Base-by-base conservation (phyloP, 1,284 basidiomycete genomes). In the Cutaneotrichosporon cutaneum region DNA sequence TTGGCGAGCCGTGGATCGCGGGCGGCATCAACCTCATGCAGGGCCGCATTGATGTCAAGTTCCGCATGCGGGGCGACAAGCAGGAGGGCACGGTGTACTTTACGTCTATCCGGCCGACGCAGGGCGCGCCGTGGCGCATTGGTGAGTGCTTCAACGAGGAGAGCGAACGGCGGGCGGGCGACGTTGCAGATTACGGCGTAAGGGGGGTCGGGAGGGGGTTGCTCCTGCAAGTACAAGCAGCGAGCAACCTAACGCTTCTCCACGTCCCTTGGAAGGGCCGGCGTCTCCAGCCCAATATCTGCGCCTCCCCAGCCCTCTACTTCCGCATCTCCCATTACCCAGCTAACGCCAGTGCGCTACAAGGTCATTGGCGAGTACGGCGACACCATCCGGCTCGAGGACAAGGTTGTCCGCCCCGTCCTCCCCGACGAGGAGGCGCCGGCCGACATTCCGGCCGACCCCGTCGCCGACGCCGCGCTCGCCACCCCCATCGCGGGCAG, bases 11-110 rank as follows among this genome's bases (percentile, higher is more conserved):
- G n/a, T 80, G 74, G 73, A 78, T 79, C 48, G 74, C 74, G 24
- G 79, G 79, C n/a, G 71, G 66, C 32, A 72, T 78, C 65, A 80
- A 79, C 68, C 65, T 76, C 47, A 76, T 79, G 72, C 78, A 80
- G 70, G 79, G 79, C 56, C 71, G 75, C 30, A 77, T 80, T 45
- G 79, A 80, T 59, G 65, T 80, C 27, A 77, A 74, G 61, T 79
- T 79, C 70, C 67, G 76, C 44, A 69, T 80, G 56, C 64, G 65
- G 48, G 79, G 79, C 14, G 63, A 65, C 22, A 72, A 75, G 58
- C 74, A 70, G n/a, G 62, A 70, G 24, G 79, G 76, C 26, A 79
- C 78, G 6, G 74, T 79, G 24, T 79, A 76, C 66, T 80, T 80
- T 55, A 80, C 79, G 7, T 77, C 76, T n/a, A 77, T 80, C 62